phyloP scores from a whole-genome alignment of 805 yeast genomes.

The Barnettozyma populi region DNA sequence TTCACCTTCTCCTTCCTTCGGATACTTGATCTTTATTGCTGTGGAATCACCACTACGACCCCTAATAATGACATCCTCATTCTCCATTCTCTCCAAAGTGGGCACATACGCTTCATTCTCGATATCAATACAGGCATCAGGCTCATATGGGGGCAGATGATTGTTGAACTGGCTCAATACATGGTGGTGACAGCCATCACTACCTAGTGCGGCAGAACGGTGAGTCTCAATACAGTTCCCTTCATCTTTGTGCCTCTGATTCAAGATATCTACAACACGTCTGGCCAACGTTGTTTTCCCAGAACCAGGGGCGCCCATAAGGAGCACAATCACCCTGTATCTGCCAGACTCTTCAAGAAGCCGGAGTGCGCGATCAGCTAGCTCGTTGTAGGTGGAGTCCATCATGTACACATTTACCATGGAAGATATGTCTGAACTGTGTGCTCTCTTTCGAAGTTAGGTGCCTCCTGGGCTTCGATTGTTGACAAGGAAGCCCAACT shows the following conservation, averaged over 20 bases:
- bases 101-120: conserved; percentile 20
- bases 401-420: conserved; percentile 16
- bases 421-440: background rate
- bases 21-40: conserved; percentile 13
- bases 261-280: conserved; percentile 38
- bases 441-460: too few relatives aligned
- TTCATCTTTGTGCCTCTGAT: conserved; percentile 21
- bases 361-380: conserved; percentile 29
- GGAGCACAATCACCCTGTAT: conserved; percentile 48
- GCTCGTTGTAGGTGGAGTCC: conserved; percentile 27
- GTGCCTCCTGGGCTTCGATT: background rate
- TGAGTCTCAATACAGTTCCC: conserved; percentile 3
- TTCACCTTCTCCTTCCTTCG: background rate
- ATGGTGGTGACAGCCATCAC: background rate
- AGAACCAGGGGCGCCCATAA: conserved; percentile 81
- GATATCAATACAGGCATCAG: conserved; percentile 6
- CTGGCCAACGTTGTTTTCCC: conserved; percentile 72
- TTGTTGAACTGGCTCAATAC: background rate
- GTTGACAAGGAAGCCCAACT: background rate
- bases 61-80: conserved; percentile 14
- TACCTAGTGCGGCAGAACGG: background rate
- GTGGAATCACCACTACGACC: conserved; percentile 25
- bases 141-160: conserved; percentile 1
- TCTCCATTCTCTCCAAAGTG: conserved; percentile 5
- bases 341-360: conserved; percentile 24